Evolutionary conservation across 306 rosid species (phyloP).

Genomic region (Medicago arabica): DNA sequence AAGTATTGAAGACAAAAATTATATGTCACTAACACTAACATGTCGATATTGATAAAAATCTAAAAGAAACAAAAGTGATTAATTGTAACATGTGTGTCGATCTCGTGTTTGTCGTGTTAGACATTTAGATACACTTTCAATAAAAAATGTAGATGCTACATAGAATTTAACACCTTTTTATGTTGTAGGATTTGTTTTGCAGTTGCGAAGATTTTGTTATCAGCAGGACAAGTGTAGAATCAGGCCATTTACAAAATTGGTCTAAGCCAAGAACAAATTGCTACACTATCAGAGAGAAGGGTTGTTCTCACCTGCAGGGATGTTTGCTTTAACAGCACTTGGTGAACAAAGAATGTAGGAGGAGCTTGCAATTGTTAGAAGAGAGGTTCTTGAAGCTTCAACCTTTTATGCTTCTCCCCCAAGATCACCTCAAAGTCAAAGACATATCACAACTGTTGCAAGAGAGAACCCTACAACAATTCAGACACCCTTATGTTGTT

Average conservation of each 20-base stretch:
- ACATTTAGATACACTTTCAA: not conserved
- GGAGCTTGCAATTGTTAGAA: slow-evolving; percentile 55
- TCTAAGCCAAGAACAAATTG: slow-evolving; percentile 60
- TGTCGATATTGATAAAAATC: too few species aligned
- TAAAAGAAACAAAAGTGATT: too few species aligned
- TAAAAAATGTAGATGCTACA: too few species aligned
- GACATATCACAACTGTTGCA: slow-evolving; percentile 50
- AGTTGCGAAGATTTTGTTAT: slow-evolving; percentile 74
- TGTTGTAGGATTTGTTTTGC: slow-evolving; percentile 79
- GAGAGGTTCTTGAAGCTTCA: slow-evolving; percentile 65
- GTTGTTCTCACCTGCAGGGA: slow-evolving; percentile 78
- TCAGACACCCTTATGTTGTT: too few species aligned
- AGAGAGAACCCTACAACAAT: slow-evolving; percentile 70
- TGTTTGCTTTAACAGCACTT: slow-evolving; percentile 67
- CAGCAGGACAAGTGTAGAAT: slow-evolving; percentile 79
- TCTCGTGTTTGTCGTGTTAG: not conserved
- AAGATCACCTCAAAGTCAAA: slow-evolving; percentile 51
- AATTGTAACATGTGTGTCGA: too few species aligned
- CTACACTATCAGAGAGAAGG: slow-evolving; percentile 64
- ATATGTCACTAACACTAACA: too few species aligned
- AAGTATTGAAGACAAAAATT: too few species aligned
- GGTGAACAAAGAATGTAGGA: slow-evolving; percentile 62
- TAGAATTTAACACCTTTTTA: not conserved
- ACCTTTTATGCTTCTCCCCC: slow-evolving; percentile 71
- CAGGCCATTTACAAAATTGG: slow-evolving; percentile 89